These are phyloP conservation scores for Neurospora sp. DNA, from an alignment of 495 filamentous ascomycete genomes.

Conservation along the genomic window DNA sequence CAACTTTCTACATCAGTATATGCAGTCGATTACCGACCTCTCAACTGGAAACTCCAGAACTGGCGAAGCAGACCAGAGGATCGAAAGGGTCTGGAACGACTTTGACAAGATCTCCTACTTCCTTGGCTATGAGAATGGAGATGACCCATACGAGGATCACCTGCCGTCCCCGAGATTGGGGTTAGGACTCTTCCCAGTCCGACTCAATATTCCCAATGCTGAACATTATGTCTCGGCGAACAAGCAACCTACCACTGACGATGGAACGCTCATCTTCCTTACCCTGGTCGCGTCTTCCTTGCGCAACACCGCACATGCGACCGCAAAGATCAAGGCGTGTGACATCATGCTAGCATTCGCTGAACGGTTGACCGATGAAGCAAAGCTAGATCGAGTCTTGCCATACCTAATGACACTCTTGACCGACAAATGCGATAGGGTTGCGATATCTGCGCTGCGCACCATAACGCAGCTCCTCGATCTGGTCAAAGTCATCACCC, in stretches of 20 bases:
- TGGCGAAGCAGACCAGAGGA: constrained; percentile 81
- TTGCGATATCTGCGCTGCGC: constrained; percentile 75
- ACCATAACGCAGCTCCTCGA: constrained; percentile 81
- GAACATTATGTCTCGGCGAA: constrained; percentile 47
- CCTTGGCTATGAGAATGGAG: constrained; percentile 56
- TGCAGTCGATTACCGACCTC: constrained; percentile 93
- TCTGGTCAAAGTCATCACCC: constrained; percentile 77
- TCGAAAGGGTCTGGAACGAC: constrained; percentile 83
- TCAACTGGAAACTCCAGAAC: constrained; percentile 57
- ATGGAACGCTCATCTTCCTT: constrained; percentile 88
- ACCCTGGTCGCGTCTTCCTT: constrained; percentile 79
- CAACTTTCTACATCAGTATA: constrained; percentile 93
- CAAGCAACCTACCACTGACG: constrained; percentile 48
- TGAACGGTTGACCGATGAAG: constrained; percentile 86
- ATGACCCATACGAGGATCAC: constrained; percentile 19
- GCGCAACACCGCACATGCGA: constrained; percentile 76
- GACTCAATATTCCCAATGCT: constrained; percentile 80
- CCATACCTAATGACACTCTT: constrained; percentile 78
- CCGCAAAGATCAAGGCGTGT: constrained; percentile 80
- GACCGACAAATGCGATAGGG: constrained; percentile 69
- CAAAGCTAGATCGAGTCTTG: constrained; percentile 88
- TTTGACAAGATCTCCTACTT: constrained; percentile 98
- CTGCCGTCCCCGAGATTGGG: constrained; percentile 34
- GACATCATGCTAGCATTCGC: constrained; percentile 90
- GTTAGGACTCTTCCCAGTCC: constrained; percentile 56